Conservation (phyloP, 169 alveolate genomes). For the Plasmodium ovale region DNA sequence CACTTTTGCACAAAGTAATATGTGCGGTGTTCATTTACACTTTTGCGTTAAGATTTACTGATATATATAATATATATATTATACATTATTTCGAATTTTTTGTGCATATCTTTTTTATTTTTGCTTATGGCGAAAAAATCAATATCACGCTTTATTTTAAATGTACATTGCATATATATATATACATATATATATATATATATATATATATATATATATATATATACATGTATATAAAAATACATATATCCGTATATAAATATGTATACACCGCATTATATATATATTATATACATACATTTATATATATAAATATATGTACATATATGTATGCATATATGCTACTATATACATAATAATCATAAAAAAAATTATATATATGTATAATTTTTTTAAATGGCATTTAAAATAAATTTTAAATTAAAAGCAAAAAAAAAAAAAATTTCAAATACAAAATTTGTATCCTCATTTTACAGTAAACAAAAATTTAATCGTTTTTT, state of each 20-base stretch:
- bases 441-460: too few relatives aligned
- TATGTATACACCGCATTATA: background rate
- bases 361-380: too few relatives aligned
- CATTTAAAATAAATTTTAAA: background rate
- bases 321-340: background rate
- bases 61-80: too few relatives aligned
- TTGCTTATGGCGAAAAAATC: background rate
- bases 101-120: slow-evolving; percentile 5
- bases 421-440: background rate
- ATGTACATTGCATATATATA: background rate
- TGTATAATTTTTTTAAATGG: background rate
- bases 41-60: too few relatives aligned
- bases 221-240: background rate
- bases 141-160: too few relatives aligned
- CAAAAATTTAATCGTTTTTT: background rate
- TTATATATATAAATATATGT: background rate
- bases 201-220: background rate
- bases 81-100: too few relatives aligned
- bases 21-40: too few relatives aligned
- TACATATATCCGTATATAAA: background rate
- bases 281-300: too few relatives aligned
- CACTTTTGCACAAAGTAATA: too few relatives aligned
- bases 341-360: background rate
- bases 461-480: background rate
- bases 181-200: background rate